These are phyloP conservation scores for Kodamaea nitidulidarum DNA, from an alignment of 805 yeast genomes.

Conservation along the genomic window DNA sequence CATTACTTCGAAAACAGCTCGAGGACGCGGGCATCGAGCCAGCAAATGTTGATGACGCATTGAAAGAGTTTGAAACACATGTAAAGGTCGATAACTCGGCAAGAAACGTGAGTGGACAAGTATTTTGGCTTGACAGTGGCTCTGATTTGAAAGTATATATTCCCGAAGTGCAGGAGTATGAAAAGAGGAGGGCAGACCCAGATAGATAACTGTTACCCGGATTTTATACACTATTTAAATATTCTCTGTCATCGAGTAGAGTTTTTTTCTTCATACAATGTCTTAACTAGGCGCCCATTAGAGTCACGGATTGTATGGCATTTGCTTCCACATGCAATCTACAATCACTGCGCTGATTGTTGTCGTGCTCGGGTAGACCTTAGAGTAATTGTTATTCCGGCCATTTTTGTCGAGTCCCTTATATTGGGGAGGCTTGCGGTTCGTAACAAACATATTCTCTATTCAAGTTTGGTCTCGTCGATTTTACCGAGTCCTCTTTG, in stretches of 20 bases:
- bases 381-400: slow-evolving; percentile 60
- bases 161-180: slow-evolving; percentile 63
- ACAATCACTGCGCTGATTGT: slow-evolving; percentile 37
- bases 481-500: slow-evolving; percentile 55
- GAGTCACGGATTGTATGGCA: slow-evolving; percentile 59
- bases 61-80: slow-evolving; percentile 51
- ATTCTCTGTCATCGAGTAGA: neutral
- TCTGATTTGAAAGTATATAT: slow-evolving; percentile 43
- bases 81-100: slow-evolving; percentile 56
- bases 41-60: slow-evolving; percentile 48
- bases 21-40: slow-evolving; percentile 57
- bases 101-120: slow-evolving; percentile 52
- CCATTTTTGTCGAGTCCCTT: slow-evolving; percentile 54
- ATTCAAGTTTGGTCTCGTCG: slow-evolving; percentile 38
- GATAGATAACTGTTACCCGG: slow-evolving; percentile 6
- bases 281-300: slow-evolving; percentile 73
- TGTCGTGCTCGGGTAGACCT: slow-evolving; percentile 95
- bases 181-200: slow-evolving; percentile 21
- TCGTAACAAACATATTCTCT: slow-evolving; percentile 58
- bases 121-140: slow-evolving; percentile 55
- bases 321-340: slow-evolving; percentile 45
- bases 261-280: slow-evolving; percentile 21
- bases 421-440: slow-evolving; percentile 59
- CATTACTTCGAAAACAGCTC: slow-evolving; percentile 59
- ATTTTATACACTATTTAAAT: neutral